Conservation (phyloP, 306 rosid genomes). For the Hippophae tibetana region DNA sequence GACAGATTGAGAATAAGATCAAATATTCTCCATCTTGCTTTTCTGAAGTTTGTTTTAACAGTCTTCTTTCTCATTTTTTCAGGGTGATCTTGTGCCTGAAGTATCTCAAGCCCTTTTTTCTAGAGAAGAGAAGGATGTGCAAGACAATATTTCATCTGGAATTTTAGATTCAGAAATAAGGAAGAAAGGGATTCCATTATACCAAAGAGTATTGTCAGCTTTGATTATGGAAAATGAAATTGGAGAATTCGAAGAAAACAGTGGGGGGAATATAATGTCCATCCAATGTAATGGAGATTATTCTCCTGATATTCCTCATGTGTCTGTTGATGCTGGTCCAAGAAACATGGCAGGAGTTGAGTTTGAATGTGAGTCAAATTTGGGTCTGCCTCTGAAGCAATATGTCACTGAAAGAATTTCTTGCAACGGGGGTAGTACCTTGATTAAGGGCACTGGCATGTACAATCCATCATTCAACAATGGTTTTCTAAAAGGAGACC, state of each 20-base stretch:
- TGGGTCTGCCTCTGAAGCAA: constrained; percentile 48
- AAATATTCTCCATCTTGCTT: no score
- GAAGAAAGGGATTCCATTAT: constrained; percentile 56
- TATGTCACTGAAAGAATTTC: constrained; percentile 59
- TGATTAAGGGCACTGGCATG: constrained; percentile 45
- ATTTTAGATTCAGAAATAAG: constrained; percentile 37
- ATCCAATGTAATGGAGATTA: constrained; percentile 75
- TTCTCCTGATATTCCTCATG: constrained; percentile 89
- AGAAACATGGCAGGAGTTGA: constrained; percentile 75
- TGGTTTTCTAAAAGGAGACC: constrained; percentile 69
- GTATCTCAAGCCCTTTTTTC: no score
- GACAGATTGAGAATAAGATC: no score
- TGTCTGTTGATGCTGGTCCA: constrained; percentile 63
- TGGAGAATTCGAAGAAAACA: constrained; percentile 51
- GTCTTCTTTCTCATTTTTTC: background rate
- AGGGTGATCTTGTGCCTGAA: constrained; percentile 27
- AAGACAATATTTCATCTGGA: constrained; percentile 29
- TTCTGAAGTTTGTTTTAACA: no score
- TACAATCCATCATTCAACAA: constrained; percentile 47
- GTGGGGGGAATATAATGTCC: constrained; percentile 52
- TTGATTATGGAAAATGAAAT: constrained; percentile 67
- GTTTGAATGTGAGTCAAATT: constrained; percentile 72
- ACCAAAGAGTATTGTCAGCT: constrained; percentile 84
- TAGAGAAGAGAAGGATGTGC: no score
- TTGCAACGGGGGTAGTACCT: constrained; percentile 48